A percentile compares a stretch with the other conserved stretches of the same genome.
phyloP scores from a whole-genome alignment of 331 rosid genomes.

The Ulmus americana region DNA sequence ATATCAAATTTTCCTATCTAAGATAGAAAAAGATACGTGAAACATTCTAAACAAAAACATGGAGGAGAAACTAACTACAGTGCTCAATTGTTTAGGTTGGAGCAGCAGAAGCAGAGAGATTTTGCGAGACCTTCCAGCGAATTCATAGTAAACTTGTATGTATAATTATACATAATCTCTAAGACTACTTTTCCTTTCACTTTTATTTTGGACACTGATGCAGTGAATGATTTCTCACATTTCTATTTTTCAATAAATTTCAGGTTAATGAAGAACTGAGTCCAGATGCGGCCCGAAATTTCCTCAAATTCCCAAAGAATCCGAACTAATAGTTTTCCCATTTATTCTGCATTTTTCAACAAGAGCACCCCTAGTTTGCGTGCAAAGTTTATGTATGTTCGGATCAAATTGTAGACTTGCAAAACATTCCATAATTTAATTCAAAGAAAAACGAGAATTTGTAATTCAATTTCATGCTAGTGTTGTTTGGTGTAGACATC shows the following conservation, averaged over 20 bases:
- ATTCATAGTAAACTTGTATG: constrained; percentile 70
- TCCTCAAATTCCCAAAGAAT: constrained; percentile 40
- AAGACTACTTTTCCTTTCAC: background rate
- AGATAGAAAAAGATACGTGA: background rate
- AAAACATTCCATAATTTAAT: too few relatives aligned
- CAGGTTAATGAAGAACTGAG: constrained; percentile 77
- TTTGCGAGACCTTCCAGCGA: constrained; percentile 66
- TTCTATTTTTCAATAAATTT: constrained; percentile 4
- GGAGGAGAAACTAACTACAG: constrained; percentile 12
- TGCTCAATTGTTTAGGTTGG: constrained; percentile 52
- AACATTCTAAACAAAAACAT: background rate
- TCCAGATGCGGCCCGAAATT: constrained; percentile 53
- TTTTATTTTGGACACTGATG: background rate
- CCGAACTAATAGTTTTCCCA: constrained; percentile 8
- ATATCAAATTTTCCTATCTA: background rate
- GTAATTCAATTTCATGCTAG: too few relatives aligned
- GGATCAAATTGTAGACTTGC: background rate
- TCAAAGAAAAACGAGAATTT: too few relatives aligned
- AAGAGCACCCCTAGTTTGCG: background rate
- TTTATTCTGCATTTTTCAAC: constrained; percentile 3
- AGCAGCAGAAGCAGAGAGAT: constrained; percentile 60
- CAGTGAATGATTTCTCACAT: background rate
- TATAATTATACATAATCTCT: background rate
- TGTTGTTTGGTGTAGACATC: too few relatives aligned
- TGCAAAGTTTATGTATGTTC: background rate